Percentiles rank a stretch among this genome's conserved stretches.
phyloP scores from a whole-genome alignment of 78 protist species.

The Dictyostelium intermedium region DNA sequence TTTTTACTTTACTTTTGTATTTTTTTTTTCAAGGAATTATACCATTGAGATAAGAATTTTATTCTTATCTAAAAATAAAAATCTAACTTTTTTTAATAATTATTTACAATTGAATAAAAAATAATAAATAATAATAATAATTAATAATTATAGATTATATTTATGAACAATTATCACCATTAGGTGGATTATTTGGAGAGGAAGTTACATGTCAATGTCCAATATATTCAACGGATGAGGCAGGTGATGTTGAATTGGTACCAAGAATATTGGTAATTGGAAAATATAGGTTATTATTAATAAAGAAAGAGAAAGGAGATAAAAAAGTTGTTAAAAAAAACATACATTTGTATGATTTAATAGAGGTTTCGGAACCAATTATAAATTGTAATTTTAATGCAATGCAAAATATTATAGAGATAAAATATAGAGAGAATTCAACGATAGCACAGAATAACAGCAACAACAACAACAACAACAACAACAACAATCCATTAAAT shows the following conservation, averaged over 20 bases:
- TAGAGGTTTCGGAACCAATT: constrained; percentile 47
- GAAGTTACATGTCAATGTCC: constrained; percentile 66
- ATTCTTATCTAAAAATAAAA: background rate
- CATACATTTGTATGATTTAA: constrained; percentile 47
- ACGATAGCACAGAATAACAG: background rate
- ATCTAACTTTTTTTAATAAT: background rate
- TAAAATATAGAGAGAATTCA: constrained; percentile 22
- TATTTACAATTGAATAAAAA: background rate
- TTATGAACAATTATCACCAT: constrained; percentile 47
- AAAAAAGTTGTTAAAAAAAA: constrained; percentile 1
- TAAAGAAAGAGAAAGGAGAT: constrained; percentile 23
- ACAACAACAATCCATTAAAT: background rate
- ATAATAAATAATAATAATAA: background rate
- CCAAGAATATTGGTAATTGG: constrained; percentile 60
- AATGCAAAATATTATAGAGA: constrained; percentile 1
- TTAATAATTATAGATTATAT: constrained; percentile 3
- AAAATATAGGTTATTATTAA: constrained; percentile 34
- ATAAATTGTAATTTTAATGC: background rate
- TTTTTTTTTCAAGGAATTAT: background rate
- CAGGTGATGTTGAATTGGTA: background rate
- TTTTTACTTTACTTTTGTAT: background rate
- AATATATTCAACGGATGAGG: constrained; percentile 14
- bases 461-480: background rate
- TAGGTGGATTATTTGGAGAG: constrained; percentile 76
- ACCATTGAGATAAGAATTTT: background rate